These are phyloP conservation scores for Rhizophora apiculata DNA, from an alignment of 345 rosid genomes.

Conservation along the genomic window DNA sequence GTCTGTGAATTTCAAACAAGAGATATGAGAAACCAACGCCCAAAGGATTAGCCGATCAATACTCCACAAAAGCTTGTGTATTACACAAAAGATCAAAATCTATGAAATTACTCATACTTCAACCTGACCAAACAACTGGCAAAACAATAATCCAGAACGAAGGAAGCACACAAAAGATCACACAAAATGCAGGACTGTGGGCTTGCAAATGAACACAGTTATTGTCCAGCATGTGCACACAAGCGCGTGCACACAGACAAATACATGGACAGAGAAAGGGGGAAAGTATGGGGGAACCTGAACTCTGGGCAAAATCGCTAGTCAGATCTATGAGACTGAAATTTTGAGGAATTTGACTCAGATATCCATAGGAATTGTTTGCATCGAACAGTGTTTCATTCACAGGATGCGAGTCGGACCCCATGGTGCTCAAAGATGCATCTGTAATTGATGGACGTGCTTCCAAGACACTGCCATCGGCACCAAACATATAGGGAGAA, in stretches of 20 bases:
- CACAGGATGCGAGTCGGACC: slow-evolving; percentile 68
- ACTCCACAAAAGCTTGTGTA: background rate
- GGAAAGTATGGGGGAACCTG: slow-evolving; percentile 50
- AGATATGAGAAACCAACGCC: background rate
- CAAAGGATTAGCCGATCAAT: background rate
- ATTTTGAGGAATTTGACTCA: slow-evolving; percentile 74
- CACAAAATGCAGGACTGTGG: background rate
- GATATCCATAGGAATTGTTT: slow-evolving; percentile 70
- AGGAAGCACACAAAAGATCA: background rate
- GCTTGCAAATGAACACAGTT: background rate
- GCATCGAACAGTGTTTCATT: slow-evolving; percentile 68
- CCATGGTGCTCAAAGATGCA: slow-evolving; percentile 68
- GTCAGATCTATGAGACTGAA: slow-evolving; percentile 95
- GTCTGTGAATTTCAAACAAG: slow-evolving; percentile 41
- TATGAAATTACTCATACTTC: background rate
- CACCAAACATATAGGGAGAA: slow-evolving; percentile 64
- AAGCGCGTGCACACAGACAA: background rate
- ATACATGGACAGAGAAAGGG: background rate
- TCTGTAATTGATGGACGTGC: slow-evolving; percentile 62
- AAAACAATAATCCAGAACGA: background rate
- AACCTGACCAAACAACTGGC: background rate
- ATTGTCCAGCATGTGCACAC: too few species aligned
- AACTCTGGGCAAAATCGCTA: slow-evolving; percentile 81
- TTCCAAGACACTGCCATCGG: slow-evolving; percentile 64
- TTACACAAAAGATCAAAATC: background rate